A percentile compares a stretch with the other conserved stretches of the same genome.
Evolutionary conservation across 306 rosid species (phyloP).

Genomic region (Neltuma alba): DNA sequence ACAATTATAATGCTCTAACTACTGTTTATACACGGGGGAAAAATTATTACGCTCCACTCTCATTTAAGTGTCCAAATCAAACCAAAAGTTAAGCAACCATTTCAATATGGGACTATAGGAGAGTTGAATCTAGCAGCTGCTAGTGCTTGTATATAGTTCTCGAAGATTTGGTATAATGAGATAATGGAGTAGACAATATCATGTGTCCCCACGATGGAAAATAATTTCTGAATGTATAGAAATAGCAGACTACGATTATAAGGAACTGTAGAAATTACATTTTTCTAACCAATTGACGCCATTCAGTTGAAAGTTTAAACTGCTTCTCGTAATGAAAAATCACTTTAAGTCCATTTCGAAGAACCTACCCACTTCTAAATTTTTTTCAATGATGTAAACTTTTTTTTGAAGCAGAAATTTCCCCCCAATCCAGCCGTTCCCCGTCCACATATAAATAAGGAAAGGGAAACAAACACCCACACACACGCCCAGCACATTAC

Average conservation of each 20-base stretch:
- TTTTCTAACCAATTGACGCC: background rate
- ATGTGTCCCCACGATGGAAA: slow-evolving; percentile 24
- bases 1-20: background rate
- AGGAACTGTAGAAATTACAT: background rate
- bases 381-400: background rate
- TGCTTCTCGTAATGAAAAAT: background rate
- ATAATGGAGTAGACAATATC: slow-evolving; percentile 6
- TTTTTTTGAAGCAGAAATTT: no score
- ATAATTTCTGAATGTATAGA: slow-evolving; percentile 27
- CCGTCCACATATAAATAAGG: no score
- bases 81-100: slow-evolving; percentile 28
- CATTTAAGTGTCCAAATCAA: slow-evolving; percentile 33
- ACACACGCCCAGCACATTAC: no score
- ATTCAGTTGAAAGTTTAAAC: background rate
- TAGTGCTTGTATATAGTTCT: slow-evolving; percentile 26
- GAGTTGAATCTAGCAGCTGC: slow-evolving; percentile 22
- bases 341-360: background rate
- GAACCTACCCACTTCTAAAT: background rate
- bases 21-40: background rate
- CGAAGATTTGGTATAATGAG: background rate
- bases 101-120: background rate
- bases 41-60: background rate
- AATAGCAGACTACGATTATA: background rate
- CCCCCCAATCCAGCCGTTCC: no score
- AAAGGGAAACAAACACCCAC: no score